A percentile compares a stretch with the other conserved stretches of the same genome.
Conservation (phyloP, 139 green algal species). For the Chlorella sp. region DNA sequence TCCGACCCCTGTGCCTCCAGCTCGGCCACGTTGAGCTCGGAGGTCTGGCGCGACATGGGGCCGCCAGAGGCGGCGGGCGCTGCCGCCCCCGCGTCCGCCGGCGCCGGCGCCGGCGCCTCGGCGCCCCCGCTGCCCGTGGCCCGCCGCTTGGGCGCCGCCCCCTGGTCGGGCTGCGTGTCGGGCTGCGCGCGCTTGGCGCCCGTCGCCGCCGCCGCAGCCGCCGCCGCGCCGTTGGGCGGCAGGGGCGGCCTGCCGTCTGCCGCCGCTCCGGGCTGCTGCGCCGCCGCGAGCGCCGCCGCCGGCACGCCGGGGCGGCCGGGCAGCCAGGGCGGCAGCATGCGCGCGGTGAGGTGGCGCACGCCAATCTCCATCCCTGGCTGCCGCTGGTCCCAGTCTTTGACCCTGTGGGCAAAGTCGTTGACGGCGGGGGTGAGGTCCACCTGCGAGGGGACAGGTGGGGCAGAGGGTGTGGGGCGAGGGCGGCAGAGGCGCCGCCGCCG, state of each 20-base stretch:
- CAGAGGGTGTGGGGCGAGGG: no score
- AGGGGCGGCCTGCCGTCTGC: not conserved
- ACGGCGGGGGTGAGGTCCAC: conserved; percentile 76
- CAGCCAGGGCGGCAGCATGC: conserved; percentile 19
- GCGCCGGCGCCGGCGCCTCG: not conserved
- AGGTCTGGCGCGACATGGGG: not conserved
- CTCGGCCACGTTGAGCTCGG: conserved; percentile 5
- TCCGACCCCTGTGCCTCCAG: conserved; percentile 3
- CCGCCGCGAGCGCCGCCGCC: not conserved
- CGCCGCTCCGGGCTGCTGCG: not conserved
- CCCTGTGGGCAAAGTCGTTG: conserved; percentile 65
- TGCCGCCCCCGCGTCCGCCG: not conserved
- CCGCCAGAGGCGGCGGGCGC: not conserved
- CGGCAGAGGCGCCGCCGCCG: no score
- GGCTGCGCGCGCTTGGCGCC: not conserved
- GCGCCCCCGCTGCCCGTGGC: not conserved
- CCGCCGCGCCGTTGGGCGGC: not conserved
- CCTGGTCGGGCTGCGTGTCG: not conserved
- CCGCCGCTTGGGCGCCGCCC: conserved; percentile 12
- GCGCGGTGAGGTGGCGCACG: conserved; percentile 52
- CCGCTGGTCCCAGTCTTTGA: conserved; percentile 32
- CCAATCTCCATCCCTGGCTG: conserved; percentile 71
- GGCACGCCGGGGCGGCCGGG: not conserved
- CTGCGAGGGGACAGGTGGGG: no score
- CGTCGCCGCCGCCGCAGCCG: not conserved